Base-by-base conservation (phyloP, 2,329 filamentous ascomycete species). In the Fusarium phyllophilum region DNA sequence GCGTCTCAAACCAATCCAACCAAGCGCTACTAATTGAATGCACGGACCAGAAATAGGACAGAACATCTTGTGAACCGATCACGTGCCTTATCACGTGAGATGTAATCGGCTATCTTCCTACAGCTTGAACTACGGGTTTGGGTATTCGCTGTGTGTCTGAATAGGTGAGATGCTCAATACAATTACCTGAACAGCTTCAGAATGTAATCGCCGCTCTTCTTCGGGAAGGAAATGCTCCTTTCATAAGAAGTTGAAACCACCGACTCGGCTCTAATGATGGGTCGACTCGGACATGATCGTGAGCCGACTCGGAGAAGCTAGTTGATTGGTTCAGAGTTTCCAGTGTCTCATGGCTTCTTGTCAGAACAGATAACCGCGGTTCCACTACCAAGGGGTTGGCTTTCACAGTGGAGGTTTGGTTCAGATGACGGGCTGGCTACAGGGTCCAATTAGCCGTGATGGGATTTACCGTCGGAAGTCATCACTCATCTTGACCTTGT, bases 221-320 rank as follows among this genome's bases (percentile, higher is more conserved):
- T 56, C 34, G 52, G 34, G 26, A 24, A 60, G 60, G n/a, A 38
- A 46, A 66, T 8, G 12, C 15, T 58, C 29, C 26, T 41, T 33
- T 24, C 38, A 49, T 31, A 61, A 59, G 31, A 54, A 51, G 46
- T 56, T n/a, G 44, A 49, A 39, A 36, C 46, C 48, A 49, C 17
- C 39, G 46, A 45, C 62, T 72, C 71, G 71, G 71, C 42, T 74
- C 57, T 74, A 73, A 56, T 15, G 41, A 74, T 62, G 62, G 56
- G 56, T 56, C 67, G 45, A 72, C 56, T 74, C 72, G 68, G 72
- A 72, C 39, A 58, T 69, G 67, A 54, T 39, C 20, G 38, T 74
- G 55, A 49, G 33, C 54, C 51, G 55, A 62, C 60, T 72, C 63
- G 68, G 63, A 68, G 59, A 56, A 60, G 72, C 20, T 33, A 51